phyloP scores from a whole-genome alignment of 2,329 filamentous ascomycete species.

The Botryotinia globosa region DNA sequence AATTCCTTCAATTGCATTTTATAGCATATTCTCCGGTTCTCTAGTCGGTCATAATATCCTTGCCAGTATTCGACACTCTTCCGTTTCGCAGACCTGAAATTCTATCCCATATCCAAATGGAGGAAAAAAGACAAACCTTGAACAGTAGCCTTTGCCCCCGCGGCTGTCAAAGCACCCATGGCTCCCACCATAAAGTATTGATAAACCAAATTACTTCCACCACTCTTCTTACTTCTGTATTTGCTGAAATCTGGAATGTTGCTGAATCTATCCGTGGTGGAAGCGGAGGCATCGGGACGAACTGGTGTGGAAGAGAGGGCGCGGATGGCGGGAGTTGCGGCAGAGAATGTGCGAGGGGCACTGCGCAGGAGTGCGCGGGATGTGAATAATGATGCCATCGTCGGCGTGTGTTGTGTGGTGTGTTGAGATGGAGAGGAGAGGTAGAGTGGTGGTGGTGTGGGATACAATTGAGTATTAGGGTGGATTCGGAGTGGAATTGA shows the following conservation, averaged over 20 bases:
- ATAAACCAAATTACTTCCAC: slow-evolving; percentile 79
- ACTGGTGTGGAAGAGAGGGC: slow-evolving; percentile 46
- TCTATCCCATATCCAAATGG: slow-evolving; percentile 11
- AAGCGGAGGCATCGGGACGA: slow-evolving; percentile 27
- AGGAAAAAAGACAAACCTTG: slow-evolving; percentile 63
- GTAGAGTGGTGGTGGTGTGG: slow-evolving; percentile 12
- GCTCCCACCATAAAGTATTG: slow-evolving; percentile 98
- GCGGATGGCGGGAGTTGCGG: slow-evolving; percentile 44
- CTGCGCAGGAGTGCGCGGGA: slow-evolving; percentile 68
- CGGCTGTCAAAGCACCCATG: slow-evolving; percentile 86
- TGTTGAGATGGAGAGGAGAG: slow-evolving; percentile 12
- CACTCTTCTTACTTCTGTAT: slow-evolving; percentile 70
- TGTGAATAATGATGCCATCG: slow-evolving; percentile 67
- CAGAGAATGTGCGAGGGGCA: slow-evolving; percentile 38
- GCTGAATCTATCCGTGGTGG: slow-evolving; percentile 26
- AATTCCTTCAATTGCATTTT: slow-evolving; percentile 21
- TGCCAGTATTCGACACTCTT: not conserved
- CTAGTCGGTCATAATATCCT: not conserved
- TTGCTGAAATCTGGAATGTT: slow-evolving; percentile 87
- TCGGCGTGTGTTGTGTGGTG: slow-evolving; percentile 19
- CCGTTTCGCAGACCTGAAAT: slow-evolving; percentile 5
- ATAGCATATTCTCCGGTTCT: not conserved
- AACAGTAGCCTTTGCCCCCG: slow-evolving; percentile 95
- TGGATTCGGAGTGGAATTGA: slow-evolving; percentile 20
- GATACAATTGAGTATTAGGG: slow-evolving; percentile 19